Conservation (phyloP, 352 stramenopile genomes). For the Phytopythium helicoides region DNA sequence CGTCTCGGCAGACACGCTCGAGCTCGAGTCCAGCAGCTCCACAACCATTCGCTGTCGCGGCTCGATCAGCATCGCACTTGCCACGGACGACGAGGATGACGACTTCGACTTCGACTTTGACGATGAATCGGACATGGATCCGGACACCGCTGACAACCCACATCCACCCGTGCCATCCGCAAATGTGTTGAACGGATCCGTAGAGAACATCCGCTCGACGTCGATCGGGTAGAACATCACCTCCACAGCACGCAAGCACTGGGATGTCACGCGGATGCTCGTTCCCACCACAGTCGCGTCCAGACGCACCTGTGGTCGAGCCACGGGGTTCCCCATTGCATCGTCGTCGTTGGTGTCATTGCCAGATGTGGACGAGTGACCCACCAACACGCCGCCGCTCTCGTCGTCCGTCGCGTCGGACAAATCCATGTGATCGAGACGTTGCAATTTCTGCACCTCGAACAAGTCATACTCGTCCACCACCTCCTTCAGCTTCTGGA, state of each 20-base stretch:
- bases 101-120: neutral
- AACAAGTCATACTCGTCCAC: constrained; percentile 48
- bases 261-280: constrained; percentile 24
- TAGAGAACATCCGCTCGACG: constrained; percentile 70
- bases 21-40: no score
- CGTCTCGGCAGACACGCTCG: no score
- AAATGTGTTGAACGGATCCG: constrained; percentile 53
- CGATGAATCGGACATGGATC: constrained; percentile 27
- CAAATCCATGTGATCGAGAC: constrained; percentile 14
- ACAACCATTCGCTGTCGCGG: constrained; percentile 36
- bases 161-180: no score
- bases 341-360: no score
- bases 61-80: constrained; percentile 44
- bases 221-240: constrained; percentile 63
- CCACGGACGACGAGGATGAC: constrained; percentile 20
- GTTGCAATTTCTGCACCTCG: constrained; percentile 11
- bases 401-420: constrained; percentile 7
- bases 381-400: no score
- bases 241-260: constrained; percentile 29
- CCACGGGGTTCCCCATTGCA: neutral
- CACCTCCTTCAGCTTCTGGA: constrained; percentile 34
- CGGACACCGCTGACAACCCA: no score
- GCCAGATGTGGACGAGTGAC: no score
- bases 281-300: constrained; percentile 27
- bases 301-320: constrained; percentile 10